phyloP scores from a whole-genome alignment of 768 basidiomycete genomes.

The Aureoboletus auriporus region DNA sequence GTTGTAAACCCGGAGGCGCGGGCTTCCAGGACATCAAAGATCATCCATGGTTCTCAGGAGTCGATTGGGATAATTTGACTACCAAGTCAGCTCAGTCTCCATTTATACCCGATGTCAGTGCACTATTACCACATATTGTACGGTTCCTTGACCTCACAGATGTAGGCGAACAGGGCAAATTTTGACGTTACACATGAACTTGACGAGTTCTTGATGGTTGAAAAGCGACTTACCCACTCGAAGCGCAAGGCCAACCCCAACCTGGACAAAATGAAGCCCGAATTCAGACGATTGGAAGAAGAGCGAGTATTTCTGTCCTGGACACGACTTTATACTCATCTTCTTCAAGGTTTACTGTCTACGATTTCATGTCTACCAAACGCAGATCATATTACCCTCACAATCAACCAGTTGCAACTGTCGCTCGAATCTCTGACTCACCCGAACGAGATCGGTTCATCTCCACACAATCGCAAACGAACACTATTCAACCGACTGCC shows the following conservation, averaged over 20 bases:
- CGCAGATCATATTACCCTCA: slow-evolving; percentile 87
- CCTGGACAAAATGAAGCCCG: slow-evolving; percentile 84
- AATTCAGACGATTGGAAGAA: slow-evolving; percentile 89
- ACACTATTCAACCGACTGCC: slow-evolving; percentile 40
- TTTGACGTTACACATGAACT: slow-evolving; percentile 97
- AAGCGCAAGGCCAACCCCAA: slow-evolving; percentile 89
- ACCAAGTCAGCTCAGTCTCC: slow-evolving; percentile 70
- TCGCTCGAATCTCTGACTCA: slow-evolving; percentile 27
- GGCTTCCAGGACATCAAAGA: slow-evolving; percentile 74
- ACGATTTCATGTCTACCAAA: slow-evolving; percentile 72
- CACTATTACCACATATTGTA: background rate
- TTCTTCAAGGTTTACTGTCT: slow-evolving; percentile 74
- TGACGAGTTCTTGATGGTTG: slow-evolving; percentile 95
- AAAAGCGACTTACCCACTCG: slow-evolving; percentile 93
- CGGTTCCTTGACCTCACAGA: background rate
- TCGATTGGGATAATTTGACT: slow-evolving; percentile 80
- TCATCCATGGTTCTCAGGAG: slow-evolving; percentile 80
- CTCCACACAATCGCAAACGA: slow-evolving; percentile 34
- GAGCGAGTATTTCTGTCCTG: slow-evolving; percentile 49
- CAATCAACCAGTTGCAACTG: slow-evolving; percentile 54
- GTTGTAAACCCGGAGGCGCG: slow-evolving; percentile 65
- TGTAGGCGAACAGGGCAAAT: slow-evolving; percentile 91
- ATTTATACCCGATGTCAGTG: slow-evolving; percentile 89
- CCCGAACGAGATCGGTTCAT: slow-evolving; percentile 24
- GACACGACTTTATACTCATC: slow-evolving; percentile 5